Evolutionary conservation across 208 protist genomes (phyloP), one percentile per base, ranked within the genome.

Genomic region (Trypanosoma mega): DNA sequence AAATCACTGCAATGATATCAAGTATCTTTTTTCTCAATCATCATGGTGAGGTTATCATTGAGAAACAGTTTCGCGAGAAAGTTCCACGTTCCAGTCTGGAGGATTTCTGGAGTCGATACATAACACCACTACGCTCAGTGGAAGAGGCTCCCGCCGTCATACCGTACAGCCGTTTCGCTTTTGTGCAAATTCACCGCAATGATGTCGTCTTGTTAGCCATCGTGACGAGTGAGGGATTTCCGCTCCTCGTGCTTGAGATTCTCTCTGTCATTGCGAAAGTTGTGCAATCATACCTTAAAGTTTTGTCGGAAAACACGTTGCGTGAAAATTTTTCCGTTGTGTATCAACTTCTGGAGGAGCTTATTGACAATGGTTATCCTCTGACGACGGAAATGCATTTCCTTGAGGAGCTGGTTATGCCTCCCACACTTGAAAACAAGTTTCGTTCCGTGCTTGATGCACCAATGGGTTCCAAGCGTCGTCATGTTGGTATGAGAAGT

Each of bases 341-440:
- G 11, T 97, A 93, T 67, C 90, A 97, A 70, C 63, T 97, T 1
- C 67, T 97, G 33, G 87, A 96, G 60, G 91, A 97, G 73, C 76
- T 97, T 26, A 72, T 96, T 45, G 90, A 97, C 69, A 85, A 91
- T 63, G 94, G 94, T 9, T 97, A 96, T 62, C 94, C 94, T 11
- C 68, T 97, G 16, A 94, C 82, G 23, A 96, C 88, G 12, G 86
- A 97, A 54, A 73, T 83, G 45, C 80, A 77, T 46, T 57, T 79
- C 11, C 53, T 97, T 21, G 84, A 96, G 68, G 85, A 97, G 64
- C 66, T 97, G 3, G 90, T 97, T 21, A 75, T 83, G 12, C 78
- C 68, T 20, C 94, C 82, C 24, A 87, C 90, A 26, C 60, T 94
- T 26, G 79, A 92, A 63, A 92, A 86, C 46, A 91, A 91, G 57